Evolutionary conservation across 1,139 yeast species (phyloP), one percentile per base, ranked within the genome.

Genomic region (Nadsonia commutata): DNA sequence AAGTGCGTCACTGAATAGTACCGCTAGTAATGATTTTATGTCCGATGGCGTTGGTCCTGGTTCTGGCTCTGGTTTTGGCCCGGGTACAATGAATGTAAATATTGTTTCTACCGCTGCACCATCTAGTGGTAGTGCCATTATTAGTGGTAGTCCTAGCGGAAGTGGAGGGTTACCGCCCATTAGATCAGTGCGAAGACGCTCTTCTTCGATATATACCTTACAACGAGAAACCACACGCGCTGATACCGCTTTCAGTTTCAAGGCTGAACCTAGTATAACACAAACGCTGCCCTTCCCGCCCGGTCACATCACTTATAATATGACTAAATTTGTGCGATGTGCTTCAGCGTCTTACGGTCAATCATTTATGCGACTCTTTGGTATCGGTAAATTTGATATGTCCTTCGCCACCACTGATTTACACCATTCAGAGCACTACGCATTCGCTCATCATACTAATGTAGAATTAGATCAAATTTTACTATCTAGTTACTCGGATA

Each of bases 261-360:
- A 27, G 16, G 16, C 33, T 31, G 40, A 37, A 18, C 33, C 38
- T 16, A 16, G 27, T 5, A 40, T 31, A 3, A 21, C 20, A 3
- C 41, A 46, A 16, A 21, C 43, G 19, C 39, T 37, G 13, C 40
- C 45, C 20, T 56, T 56, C 42, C 60, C 59, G 13, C 50, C 54
- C 1, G 58, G 54, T 7, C 59, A 56, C 37, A 46, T 56, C 33
- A 53, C 58, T 16, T 48, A 49, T 41, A 57, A 55, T 45, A 51
- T 59, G 54, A 59, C 62, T 6, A 56, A 56, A 39, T 60, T 56
- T 45, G 56, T 56, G 51, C 49, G 62, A 18, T 60, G 52, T 45
- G 59, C 64, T 3, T 51, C 63, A 3, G 64, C 64, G 2, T 57
- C 63, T 2, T 61, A 61, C 42, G 65, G 65, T n/a, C 60, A 58